Evolutionary conservation across 495 filamentous ascomycete species (phyloP), one percentile per base, ranked within the genome.

Genomic region (Parmelia sp.): DNA sequence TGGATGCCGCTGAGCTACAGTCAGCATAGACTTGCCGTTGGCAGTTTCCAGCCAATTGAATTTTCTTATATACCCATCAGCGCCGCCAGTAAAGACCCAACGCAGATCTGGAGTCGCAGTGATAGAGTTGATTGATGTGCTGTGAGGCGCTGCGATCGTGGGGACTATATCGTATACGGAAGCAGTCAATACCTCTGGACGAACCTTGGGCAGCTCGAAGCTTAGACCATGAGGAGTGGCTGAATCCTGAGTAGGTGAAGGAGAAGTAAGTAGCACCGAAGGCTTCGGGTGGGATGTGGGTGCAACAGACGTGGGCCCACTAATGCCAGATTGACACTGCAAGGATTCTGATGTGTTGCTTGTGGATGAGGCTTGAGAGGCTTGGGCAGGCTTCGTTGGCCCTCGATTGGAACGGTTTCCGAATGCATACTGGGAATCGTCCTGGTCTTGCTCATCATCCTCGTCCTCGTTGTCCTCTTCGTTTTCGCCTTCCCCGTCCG

Each of bases 31-130:
- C 74, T 96, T 96, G 66, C 91, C 91, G 73, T 99, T 99, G 65
- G 91, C 91, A 12, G 94, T 96, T 21, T 90, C 92, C 51, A 90
- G 86, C 82, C 95, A 96, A 75, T 99, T 93, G 77, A 90, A 97
- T 69, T 95, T 96, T 42, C 94, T 84, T 62, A 97, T 89, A 71
- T 95, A 97, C 57, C 94, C 91, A 78, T 99, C 94, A 9, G 88
- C 87, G 0, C 94, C 94, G 39, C 93, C 94, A 35, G 86, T 96
- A 73, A 97, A 92, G 68, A 96, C 90, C 85, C 90, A 99, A 66
- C 91, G 84, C 82, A 97, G 90, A 75, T 97, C 95, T 21, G 92
- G 91, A 2, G 94, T 99, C 40, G 94, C 84, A 31, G 91, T 86
- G 53, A 97, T 82, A 5, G 91, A 87, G 71, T 99, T 99, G 78